Evolutionary conservation across 768 basidiomycete species (phyloP).

Genomic region (Cubamyces lactineus): DNA sequence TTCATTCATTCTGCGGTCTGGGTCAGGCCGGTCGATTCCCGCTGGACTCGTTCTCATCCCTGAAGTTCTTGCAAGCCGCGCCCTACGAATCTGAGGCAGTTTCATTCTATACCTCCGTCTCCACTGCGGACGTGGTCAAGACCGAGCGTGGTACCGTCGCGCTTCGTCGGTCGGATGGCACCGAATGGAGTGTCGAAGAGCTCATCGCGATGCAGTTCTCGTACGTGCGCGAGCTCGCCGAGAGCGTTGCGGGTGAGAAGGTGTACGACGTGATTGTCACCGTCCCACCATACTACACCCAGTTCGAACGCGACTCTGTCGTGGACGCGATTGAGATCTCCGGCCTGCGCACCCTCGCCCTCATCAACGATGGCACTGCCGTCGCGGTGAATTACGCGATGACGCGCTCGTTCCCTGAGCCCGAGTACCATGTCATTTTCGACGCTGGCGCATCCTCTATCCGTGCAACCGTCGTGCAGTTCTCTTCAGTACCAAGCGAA

Average conservation of each 20-base stretch:
- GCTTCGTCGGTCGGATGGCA: conserved; percentile 61
- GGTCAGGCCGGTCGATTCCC: conserved; percentile 90
- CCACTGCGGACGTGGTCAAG: conserved; percentile 40
- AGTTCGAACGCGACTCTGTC: conserved; percentile 89
- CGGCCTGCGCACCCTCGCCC: conserved; percentile 78
- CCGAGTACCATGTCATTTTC: conserved; percentile 89
- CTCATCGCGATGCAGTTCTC: conserved; percentile 92
- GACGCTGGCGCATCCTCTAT: conserved; percentile 90
- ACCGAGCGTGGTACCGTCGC: conserved; percentile 64
- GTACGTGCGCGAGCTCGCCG: conserved; percentile 89
- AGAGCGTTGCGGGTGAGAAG: conserved; percentile 71
- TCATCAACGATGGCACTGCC: conserved; percentile 92
- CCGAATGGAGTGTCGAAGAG: conserved; percentile 84
- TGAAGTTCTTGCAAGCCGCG: conserved; percentile 83
- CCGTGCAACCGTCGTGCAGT: conserved; percentile 75
- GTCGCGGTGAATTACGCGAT: conserved; percentile 99
- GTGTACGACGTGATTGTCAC: conserved; percentile 87
- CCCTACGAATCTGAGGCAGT: conserved; percentile 61
- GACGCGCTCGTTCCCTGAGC: conserved; percentile 81
- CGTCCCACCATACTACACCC: conserved; percentile 88
- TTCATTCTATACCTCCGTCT: conserved; percentile 50
- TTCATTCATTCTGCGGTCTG: neutral
- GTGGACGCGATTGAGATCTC: conserved; percentile 92
- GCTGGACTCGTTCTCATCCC: conserved; percentile 78
- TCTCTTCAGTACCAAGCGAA: conserved; percentile 53